A percentile compares a stretch with the other conserved stretches of the same genome.
These are phyloP conservation scores for Neurospora sp. DNA, from an alignment of 495 filamentous ascomycete genomes.

Conservation along the genomic window DNA sequence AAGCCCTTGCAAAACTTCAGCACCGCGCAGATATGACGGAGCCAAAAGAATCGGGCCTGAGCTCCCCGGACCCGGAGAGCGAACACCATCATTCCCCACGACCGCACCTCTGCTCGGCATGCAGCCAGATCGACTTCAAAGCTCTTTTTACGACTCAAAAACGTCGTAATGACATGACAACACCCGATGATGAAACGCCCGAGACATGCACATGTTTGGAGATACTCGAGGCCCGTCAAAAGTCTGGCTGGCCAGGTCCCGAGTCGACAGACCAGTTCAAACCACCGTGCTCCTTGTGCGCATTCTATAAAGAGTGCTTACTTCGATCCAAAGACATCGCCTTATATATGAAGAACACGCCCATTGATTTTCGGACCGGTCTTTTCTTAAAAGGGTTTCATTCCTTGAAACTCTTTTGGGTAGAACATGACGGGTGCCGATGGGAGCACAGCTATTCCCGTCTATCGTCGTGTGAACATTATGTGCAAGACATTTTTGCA, in stretches of 20 bases:
- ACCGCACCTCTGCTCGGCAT: neutral
- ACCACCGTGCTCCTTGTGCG: neutral
- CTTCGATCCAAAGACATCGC: neutral
- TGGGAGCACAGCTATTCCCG: no score
- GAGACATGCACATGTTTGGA: neutral
- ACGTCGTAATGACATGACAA: neutral
- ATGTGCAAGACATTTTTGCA: neutral
- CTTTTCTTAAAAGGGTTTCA: neutral
- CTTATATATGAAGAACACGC: no score
- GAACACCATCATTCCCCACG: neutral
- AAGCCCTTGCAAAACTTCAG: neutral
- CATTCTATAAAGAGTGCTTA: neutral
- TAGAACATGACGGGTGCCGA: neutral
- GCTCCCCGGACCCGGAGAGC: neutral
- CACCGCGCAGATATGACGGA: neutral
- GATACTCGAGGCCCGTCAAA: neutral
- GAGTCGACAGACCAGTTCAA: neutral
- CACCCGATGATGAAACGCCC: no score
- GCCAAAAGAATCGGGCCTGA: neutral
- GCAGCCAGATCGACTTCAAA: neutral
- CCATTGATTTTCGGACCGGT: neutral
- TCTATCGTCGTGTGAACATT: neutral
- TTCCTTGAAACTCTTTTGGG: neutral
- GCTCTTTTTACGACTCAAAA: neutral
- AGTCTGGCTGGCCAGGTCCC: neutral